These are phyloP conservation scores for Pichia phayaonensis DNA, from an alignment of 805 yeast species.

Conservation along the genomic window DNA sequence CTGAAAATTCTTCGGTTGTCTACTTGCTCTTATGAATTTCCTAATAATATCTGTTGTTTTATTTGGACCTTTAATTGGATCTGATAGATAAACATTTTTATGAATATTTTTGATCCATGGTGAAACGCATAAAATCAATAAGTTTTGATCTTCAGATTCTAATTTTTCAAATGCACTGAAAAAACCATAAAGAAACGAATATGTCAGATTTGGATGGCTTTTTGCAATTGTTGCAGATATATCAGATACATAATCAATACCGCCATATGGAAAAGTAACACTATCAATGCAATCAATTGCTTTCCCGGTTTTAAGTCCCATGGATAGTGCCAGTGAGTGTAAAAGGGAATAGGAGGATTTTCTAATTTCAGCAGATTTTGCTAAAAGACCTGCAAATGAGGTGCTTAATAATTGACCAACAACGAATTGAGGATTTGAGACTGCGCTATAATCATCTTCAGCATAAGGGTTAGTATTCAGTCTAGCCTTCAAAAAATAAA, in stretches of 20 bases:
- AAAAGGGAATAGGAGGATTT: slow-evolving; percentile 56
- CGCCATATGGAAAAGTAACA: slow-evolving; percentile 61
- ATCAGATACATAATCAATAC: slow-evolving; percentile 50
- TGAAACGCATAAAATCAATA: slow-evolving; percentile 45
- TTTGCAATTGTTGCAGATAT: slow-evolving; percentile 51
- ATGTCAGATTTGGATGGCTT: slow-evolving; percentile 51
- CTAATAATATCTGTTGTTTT: slow-evolving; percentile 54
- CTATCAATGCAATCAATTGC: slow-evolving; percentile 47
- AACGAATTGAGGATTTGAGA: slow-evolving; percentile 22
- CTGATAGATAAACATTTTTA: slow-evolving; percentile 44
- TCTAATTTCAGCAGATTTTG: slow-evolving; percentile 50
- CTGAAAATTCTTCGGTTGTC: slow-evolving; percentile 41
- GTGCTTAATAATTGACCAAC: slow-evolving; percentile 59
- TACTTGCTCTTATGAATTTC: slow-evolving; percentile 52
- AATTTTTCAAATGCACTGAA: slow-evolving; percentile 43
- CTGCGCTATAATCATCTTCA: slow-evolving; percentile 30
- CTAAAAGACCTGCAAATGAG: slow-evolving; percentile 61
- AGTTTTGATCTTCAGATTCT: slow-evolving; percentile 27
- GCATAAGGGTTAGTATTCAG: slow-evolving; percentile 21
- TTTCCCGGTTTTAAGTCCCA: slow-evolving; percentile 53
- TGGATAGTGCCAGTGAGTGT: slow-evolving; percentile 52
- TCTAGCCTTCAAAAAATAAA: slow-evolving; percentile 58
- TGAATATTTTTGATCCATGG: slow-evolving; percentile 74
- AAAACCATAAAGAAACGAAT: slow-evolving; percentile 43
- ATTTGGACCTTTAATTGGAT: slow-evolving; percentile 53